Percentiles rank a stretch among this genome's conserved stretches.
These are phyloP conservation scores for Babesia divergens DNA, from an alignment of 169 alveolate species.

Conservation along the genomic window DNA sequence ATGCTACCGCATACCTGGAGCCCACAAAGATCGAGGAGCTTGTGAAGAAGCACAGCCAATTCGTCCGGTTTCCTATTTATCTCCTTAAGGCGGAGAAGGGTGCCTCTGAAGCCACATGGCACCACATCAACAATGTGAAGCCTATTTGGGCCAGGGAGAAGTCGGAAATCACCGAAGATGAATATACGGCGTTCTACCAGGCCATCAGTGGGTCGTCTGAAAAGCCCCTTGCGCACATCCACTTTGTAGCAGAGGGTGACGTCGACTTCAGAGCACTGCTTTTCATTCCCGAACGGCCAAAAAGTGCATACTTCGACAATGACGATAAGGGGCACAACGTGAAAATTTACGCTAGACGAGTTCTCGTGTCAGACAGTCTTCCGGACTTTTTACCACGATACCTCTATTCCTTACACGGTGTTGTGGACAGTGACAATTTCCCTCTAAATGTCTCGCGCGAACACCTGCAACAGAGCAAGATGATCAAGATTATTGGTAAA, in stretches of 20 bases:
- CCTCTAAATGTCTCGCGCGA: conserved; percentile 94
- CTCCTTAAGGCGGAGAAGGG: conserved; percentile 65
- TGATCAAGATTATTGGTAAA: conserved; percentile 90
- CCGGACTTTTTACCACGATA: conserved; percentile 92
- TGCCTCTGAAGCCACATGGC: conserved; percentile 77
- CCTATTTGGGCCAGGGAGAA: conserved; percentile 97
- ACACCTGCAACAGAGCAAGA: conserved; percentile 90
- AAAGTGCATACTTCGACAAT: conserved; percentile 89
- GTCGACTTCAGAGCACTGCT: conserved; percentile 96
- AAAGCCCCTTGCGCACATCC: conserved; percentile 95
- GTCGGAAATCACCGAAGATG: conserved; percentile 94
- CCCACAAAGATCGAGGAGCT: conserved; percentile 90
- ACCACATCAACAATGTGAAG: conserved; percentile 91
- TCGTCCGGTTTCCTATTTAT: conserved; percentile 96
- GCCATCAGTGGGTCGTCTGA: conserved; percentile 91
- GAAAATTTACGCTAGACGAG: conserved; percentile 89
- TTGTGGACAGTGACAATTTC: conserved; percentile 93
- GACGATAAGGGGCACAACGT: conserved; percentile 81
- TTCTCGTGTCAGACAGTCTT: conserved; percentile 90
- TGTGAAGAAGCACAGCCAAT: conserved; percentile 93
- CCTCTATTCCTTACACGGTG: conserved; percentile 91
- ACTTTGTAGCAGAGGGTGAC: conserved; percentile 99
- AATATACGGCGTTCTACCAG: conserved; percentile 93
- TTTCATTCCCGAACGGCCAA: conserved; percentile 92
- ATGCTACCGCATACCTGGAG: conserved; percentile 95